Evolutionary conservation across 176 grass and related monocot species (phyloP).

Genomic region (Metroxylon sagu): DNA sequence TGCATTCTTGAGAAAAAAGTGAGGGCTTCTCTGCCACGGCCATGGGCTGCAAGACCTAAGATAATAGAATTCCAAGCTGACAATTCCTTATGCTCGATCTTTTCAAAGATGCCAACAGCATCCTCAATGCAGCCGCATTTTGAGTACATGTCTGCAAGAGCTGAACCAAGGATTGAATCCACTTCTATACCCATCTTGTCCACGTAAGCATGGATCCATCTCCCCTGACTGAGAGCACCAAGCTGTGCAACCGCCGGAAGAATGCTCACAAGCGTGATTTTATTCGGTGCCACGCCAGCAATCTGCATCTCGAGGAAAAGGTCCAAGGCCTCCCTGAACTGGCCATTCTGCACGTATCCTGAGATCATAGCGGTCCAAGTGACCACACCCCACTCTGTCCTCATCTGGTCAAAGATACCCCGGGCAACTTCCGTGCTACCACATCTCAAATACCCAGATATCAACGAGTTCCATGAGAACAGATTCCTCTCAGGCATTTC

Average conservation of each 20-base stretch:
- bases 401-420: conserved; percentile 10
- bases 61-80: conserved; percentile 24
- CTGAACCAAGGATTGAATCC: conserved; percentile 11
- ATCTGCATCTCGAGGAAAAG: conserved; percentile 17
- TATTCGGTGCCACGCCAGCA: conserved; percentile 5
- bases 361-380: conserved; percentile 22
- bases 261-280: conserved; percentile 10
- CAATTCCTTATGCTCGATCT: conserved; percentile 8
- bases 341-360: conserved; percentile 6
- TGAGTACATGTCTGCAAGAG: conserved; percentile 21
- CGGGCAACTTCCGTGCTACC: conserved; percentile 2
- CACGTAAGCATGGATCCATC: conserved; percentile 10
- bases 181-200: conserved; percentile 11
- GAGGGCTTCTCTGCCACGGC: conserved; percentile 7
- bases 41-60: conserved; percentile 20
- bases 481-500: conserved; percentile 13
- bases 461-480: conserved; percentile 19
- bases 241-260: conserved; percentile 16
- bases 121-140: conserved; percentile 19
- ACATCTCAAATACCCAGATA: conserved; percentile 18
- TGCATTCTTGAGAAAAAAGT: conserved; percentile 11
- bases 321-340: conserved; percentile 7
- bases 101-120: conserved; percentile 6
- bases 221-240: conserved; percentile 11
- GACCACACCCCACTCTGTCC: conserved; percentile 1